These are phyloP conservation scores for Phytopythium vexans DNA, from an alignment of 352 stramenopile species.

Conservation along the genomic window DNA sequence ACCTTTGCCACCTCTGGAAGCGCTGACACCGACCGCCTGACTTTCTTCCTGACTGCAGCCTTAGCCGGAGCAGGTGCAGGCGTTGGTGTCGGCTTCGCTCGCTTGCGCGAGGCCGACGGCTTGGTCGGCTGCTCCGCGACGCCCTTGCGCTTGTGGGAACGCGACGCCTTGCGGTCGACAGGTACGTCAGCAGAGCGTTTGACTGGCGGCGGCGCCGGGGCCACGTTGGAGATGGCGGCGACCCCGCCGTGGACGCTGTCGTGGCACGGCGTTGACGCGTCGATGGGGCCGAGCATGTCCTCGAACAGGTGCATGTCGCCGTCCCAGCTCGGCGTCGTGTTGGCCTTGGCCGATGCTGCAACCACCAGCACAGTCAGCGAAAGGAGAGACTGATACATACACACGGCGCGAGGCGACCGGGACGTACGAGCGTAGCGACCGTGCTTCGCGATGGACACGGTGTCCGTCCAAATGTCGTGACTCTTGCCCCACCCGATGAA, in stretches of 20 bases:
- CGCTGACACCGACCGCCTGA: too few species aligned
- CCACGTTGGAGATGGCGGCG: not conserved
- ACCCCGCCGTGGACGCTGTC: not conserved
- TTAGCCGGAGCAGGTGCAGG: too few species aligned
- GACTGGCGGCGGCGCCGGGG: not conserved
- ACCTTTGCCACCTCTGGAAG: too few species aligned
- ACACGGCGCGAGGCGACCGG: not conserved
- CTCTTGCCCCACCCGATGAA: slow-evolving; percentile 67
- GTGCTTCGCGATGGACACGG: slow-evolving; percentile 58
- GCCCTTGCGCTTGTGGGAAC: not conserved
- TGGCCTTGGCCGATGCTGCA: slow-evolving; percentile 21
- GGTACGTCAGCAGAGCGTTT: not conserved
- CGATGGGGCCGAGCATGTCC: slow-evolving; percentile 32
- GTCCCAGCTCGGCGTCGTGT: slow-evolving; percentile 42
- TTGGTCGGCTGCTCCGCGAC: not conserved
- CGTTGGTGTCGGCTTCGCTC: not conserved
- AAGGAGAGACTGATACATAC: not conserved
- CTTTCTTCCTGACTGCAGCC: too few species aligned
- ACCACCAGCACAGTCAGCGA: slow-evolving; percentile 5
- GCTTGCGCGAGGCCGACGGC: not conserved
- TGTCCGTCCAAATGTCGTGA: slow-evolving; percentile 75
- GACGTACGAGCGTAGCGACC: slow-evolving; percentile 49
- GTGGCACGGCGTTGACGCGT: slow-evolving; percentile 11
- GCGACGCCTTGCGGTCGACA: not conserved
- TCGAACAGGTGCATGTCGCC: slow-evolving; percentile 54